phyloP scores from a whole-genome alignment of 2,329 filamentous ascomycete species.

The Aspergillus puulaauensis region DNA sequence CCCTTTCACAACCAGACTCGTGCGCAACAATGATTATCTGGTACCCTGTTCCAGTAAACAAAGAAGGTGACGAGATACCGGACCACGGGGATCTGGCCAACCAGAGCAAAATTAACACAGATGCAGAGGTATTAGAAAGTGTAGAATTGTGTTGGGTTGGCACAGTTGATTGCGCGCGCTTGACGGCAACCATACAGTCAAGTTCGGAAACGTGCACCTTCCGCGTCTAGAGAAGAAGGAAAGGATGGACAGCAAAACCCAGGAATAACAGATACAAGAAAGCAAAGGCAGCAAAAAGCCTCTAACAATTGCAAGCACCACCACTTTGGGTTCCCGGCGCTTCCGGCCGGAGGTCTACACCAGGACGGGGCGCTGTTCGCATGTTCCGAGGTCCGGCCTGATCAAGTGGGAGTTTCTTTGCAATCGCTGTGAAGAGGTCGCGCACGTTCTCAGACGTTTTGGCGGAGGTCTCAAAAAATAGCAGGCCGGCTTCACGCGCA shows the following conservation, averaged over 20 bases:
- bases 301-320: slow-evolving; percentile 64
- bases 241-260: slow-evolving; percentile 8
- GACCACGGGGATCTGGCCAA: slow-evolving; percentile 7
- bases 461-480: slow-evolving; percentile 98
- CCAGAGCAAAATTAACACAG: slow-evolving; percentile 7
- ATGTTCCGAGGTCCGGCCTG: slow-evolving; percentile 90
- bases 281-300: slow-evolving; percentile 2
- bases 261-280: slow-evolving; percentile 8
- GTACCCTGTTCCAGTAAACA: slow-evolving; percentile 13
- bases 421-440: slow-evolving; percentile 95
- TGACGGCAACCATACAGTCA: slow-evolving; percentile 9
- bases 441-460: slow-evolving; percentile 96
- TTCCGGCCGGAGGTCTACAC: slow-evolving; percentile 67
- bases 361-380: slow-evolving; percentile 62
- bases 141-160: slow-evolving; percentile 15
- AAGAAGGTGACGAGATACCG: slow-evolving; percentile 7
- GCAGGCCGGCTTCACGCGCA: slow-evolving; percentile 83
- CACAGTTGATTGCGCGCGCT: slow-evolving; percentile 5
- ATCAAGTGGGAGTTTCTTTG: slow-evolving; percentile 94
- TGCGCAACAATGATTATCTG: slow-evolving; percentile 12
- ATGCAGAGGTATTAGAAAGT: slow-evolving; percentile 15
- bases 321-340: slow-evolving; percentile 60
- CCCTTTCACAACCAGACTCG: slow-evolving; percentile 19
- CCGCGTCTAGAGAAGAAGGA: slow-evolving; percentile 19
- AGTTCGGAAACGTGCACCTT: slow-evolving; percentile 15